Conservation (phyloP, 2,329 filamentous ascomycete species). For the Iodosphaeria phyllophila region DNA sequence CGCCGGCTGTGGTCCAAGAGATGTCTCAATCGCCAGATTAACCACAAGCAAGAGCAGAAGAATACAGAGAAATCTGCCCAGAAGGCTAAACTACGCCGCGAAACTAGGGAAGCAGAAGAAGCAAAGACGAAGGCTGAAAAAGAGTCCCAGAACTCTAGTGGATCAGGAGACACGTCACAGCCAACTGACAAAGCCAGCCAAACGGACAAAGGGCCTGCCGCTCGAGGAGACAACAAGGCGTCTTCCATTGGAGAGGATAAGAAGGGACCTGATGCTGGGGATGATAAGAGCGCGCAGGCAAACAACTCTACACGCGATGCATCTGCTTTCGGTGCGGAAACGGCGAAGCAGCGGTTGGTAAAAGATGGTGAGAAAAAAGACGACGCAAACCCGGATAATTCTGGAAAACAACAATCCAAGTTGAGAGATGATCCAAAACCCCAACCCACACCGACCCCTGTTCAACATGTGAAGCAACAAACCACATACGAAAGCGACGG, state of each 20-base stretch:
- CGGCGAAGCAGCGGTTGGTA: no score
- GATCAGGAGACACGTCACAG: no score
- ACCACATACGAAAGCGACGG: constrained; percentile 21
- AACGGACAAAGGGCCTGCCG: no score
- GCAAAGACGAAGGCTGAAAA: constrained; percentile 8
- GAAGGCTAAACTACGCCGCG: constrained; percentile 9
- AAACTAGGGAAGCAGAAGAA: constrained; percentile 4
- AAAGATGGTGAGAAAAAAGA: no score
- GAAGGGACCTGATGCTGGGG: constrained; percentile 6
- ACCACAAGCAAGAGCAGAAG: constrained; percentile 19
- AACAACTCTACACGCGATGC: no score
- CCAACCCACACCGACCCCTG: no score
- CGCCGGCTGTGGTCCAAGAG: constrained; percentile 30
- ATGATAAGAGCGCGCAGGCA: constrained; percentile 11
- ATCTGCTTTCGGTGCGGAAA: constrained; percentile 2
- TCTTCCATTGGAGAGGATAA: no score
- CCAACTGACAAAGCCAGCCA: constrained; percentile 13
- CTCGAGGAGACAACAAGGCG: no score
- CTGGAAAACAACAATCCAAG: no score
- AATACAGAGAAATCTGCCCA: constrained; percentile 18
- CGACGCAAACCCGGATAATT: no score
- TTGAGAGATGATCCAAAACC: no score
- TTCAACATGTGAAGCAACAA: no score
- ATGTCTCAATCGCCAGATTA: constrained; percentile 17
- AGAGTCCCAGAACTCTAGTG: constrained; percentile 9